Conservation (phyloP, 345 rosid genomes). For the Rubroshorea leprosula region DNA sequence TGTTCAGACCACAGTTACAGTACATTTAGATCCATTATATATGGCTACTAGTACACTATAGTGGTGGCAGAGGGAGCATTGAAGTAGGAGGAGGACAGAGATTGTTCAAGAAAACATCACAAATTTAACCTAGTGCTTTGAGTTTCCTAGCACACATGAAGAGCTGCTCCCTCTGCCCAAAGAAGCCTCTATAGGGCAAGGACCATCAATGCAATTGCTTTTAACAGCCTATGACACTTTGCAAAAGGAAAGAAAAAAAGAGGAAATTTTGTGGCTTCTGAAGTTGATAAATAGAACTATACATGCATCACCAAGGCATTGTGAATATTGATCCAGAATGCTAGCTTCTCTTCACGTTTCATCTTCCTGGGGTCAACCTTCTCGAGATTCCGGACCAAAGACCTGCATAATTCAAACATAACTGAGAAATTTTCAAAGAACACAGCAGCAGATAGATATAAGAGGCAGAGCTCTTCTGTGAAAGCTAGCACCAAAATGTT, state of each 20-base stretch:
- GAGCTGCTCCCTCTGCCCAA: too few relatives aligned
- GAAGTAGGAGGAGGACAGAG: too few relatives aligned
- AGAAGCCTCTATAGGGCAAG: too few relatives aligned
- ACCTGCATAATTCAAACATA: conserved; percentile 35
- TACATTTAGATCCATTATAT: too few relatives aligned
- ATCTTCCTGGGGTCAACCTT: conserved; percentile 63
- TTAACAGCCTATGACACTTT: too few relatives aligned
- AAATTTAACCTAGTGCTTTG: background rate
- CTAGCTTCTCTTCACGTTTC: conserved; percentile 90
- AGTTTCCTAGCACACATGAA: too few relatives aligned
- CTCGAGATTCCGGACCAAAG: conserved; percentile 68
- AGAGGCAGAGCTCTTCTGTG: background rate
- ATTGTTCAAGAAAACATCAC: background rate
- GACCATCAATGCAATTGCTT: too few relatives aligned
- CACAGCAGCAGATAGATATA: background rate
- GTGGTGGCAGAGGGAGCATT: too few relatives aligned
- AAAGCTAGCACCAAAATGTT: background rate
- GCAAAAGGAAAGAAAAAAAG: too few relatives aligned
- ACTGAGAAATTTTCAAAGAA: conserved; percentile 7
- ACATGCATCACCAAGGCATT: conserved; percentile 91
- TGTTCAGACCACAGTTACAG: too few relatives aligned
- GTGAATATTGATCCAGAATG: conserved; percentile 91
- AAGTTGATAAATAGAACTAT: conserved; percentile 12
- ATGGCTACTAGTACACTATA: too few relatives aligned
- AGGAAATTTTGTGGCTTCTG: too few relatives aligned